Conservation (phyloP, 345 rosid species). For the Raphanus raphanistrum region DNA sequence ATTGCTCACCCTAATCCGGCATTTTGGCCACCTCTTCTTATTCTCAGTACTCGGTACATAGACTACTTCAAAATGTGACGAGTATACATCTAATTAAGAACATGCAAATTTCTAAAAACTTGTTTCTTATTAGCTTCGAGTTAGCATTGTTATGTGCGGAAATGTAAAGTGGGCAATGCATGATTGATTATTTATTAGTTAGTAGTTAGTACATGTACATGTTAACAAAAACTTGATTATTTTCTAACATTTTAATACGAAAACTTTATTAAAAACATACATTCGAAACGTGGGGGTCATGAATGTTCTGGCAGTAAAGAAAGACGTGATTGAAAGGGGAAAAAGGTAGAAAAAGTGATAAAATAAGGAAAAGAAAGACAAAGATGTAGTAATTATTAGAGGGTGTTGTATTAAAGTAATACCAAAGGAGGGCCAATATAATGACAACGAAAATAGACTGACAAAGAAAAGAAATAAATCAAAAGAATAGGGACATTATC, state of each 20-base stretch:
- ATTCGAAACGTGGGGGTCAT: constrained; percentile 41
- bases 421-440: background rate
- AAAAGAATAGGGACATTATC: constrained; percentile 24
- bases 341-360: constrained; percentile 24
- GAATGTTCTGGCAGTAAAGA: constrained; percentile 35
- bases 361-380: constrained; percentile 8
- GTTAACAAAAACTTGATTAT: background rate
- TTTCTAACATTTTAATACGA: background rate
- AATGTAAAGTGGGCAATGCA: constrained; percentile 22
- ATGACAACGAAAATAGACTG: background rate
- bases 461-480: background rate
- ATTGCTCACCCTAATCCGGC: constrained; percentile 13
- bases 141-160: constrained; percentile 9
- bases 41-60: background rate
- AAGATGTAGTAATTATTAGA: constrained; percentile 26
- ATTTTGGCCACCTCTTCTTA: constrained; percentile 13
- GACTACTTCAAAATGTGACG: background rate
- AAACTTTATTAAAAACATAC: background rate
- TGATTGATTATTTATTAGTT: constrained; percentile 29
- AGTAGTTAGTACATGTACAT: background rate
- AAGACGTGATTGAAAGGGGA: constrained; percentile 28
- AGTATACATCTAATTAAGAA: background rate
- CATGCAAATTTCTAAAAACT: background rate
- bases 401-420: constrained; percentile 2
- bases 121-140: background rate